Base-by-base conservation (phyloP, 2,329 filamentous ascomycete species). In the Pseudogymnoascus sp. region DNA sequence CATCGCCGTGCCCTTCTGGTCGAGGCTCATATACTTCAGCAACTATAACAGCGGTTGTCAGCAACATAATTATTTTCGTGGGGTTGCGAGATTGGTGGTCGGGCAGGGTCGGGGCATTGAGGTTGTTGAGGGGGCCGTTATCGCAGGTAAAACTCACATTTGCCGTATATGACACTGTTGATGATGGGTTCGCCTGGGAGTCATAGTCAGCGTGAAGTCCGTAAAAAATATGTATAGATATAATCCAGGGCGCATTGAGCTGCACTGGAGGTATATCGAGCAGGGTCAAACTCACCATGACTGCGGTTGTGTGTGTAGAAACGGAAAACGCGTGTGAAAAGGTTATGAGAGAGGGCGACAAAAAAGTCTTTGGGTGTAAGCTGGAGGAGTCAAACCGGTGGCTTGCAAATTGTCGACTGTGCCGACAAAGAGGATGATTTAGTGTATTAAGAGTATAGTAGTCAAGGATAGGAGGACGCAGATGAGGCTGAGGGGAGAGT, bases 21-120 rank as follows among this genome's bases (percentile, higher is more conserved):
- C 88, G 71, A 97, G 89, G 72, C 81, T 81, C 78, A 94, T 85
- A 83, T 93, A 97, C 79, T 97, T 97, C 76, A 88, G 80, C 76
- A 97, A 86, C 91, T 96, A 76, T 71, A 58, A 39, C 28, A 4
- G 37, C 20, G 7, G 47, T 57, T 57, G 61, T 62, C 39, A 61
- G 41, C 16, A 18, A 37, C 57, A 41, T 18, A 6, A 43, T 35
- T 61, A 34, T 12, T 57, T 28, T 28, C 37, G 43, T 38, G 37
- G 38, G 58, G 25, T 41, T 60, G 47, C 47, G 28, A 25, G 16
- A 28, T 34, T 12, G 59, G 41, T 43, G 20, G 25, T 35, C 59
- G 47, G 43, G 18, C 25, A 11, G 25, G 16, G 28, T 58, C 16
- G 57, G 28, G n/a, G 57, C 58, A 61, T 54, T 35, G 20, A 20